These are phyloP conservation scores for Aspergillus bertholletiae DNA, from an alignment of 495 filamentous ascomycete genomes.

Conservation along the genomic window DNA sequence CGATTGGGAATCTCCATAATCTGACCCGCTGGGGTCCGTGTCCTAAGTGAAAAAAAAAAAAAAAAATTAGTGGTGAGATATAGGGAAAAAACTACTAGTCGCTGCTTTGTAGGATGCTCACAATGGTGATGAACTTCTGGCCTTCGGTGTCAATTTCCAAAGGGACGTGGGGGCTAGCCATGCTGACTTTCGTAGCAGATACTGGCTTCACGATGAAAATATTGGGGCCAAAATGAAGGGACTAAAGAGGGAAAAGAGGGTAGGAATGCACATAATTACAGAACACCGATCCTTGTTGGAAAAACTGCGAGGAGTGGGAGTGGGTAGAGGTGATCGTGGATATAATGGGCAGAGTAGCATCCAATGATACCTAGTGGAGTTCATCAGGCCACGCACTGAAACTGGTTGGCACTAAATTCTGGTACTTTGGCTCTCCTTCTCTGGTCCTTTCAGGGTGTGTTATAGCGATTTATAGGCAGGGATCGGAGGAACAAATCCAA, in stretches of 20 bases:
- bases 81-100: too few relatives aligned
- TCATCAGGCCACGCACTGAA: background rate
- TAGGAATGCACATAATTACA: background rate
- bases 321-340: background rate
- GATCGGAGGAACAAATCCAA: too few relatives aligned
- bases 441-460: too few relatives aligned
- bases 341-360: background rate
- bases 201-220: background rate
- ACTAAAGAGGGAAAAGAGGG: background rate
- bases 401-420: too few relatives aligned
- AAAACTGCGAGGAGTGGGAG: background rate
- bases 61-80: too few relatives aligned
- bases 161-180: background rate
- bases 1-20: background rate
- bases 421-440: too few relatives aligned
- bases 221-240: background rate
- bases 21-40: background rate
- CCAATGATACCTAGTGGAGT: background rate
- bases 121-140: background rate
- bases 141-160: background rate
- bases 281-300: background rate
- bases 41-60: too few relatives aligned
- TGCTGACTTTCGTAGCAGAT: background rate
- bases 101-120: background rate
- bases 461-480: too few relatives aligned